A percentile compares a stretch with the other conserved stretches of the same genome.
Evolutionary conservation across 345 rosid genomes (phyloP).

Genomic region (Hibiscus trionum): DNA sequence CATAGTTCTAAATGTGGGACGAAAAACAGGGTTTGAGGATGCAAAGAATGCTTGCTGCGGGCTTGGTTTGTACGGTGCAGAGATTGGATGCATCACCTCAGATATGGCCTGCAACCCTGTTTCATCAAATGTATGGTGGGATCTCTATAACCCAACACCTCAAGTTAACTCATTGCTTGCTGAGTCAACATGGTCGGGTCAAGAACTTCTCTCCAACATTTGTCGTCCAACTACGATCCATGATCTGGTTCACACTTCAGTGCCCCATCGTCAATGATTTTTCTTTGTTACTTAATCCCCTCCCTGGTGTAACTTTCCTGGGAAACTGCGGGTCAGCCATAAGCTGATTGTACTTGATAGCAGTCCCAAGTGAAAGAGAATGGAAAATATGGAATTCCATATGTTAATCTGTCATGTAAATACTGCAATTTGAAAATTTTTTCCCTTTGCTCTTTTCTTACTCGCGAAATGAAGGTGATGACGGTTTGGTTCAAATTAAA

Average conservation of each 20-base stretch:
- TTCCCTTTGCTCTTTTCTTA: background rate
- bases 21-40: slow-evolving; percentile 40
- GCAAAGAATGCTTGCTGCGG: slow-evolving; percentile 47
- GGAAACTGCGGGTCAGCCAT: background rate
- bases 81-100: slow-evolving; percentile 43
- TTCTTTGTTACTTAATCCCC: background rate
- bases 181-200: slow-evolving; percentile 52
- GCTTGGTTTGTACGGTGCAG: slow-evolving; percentile 32
- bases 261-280: background rate
- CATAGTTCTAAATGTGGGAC: too few relatives aligned
- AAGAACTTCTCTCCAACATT: slow-evolving; percentile 18
- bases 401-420: background rate
- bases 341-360: background rate
- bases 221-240: slow-evolving; percentile 39
- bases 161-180: slow-evolving; percentile 44
- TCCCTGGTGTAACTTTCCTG: background rate
- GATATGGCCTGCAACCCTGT: slow-evolving; percentile 46
- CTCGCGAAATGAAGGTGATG: background rate
- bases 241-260: slow-evolving; percentile 21
- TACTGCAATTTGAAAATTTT: background rate
- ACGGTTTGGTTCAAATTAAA: too few relatives aligned
- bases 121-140: slow-evolving; percentile 60
- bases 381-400: background rate
- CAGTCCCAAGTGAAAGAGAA: background rate
- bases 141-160: slow-evolving; percentile 53